A percentile compares a stretch with the other conserved stretches of the same genome.
Conservation (phyloP, 257 asterid genomes). For the Perilla frutescens region DNA sequence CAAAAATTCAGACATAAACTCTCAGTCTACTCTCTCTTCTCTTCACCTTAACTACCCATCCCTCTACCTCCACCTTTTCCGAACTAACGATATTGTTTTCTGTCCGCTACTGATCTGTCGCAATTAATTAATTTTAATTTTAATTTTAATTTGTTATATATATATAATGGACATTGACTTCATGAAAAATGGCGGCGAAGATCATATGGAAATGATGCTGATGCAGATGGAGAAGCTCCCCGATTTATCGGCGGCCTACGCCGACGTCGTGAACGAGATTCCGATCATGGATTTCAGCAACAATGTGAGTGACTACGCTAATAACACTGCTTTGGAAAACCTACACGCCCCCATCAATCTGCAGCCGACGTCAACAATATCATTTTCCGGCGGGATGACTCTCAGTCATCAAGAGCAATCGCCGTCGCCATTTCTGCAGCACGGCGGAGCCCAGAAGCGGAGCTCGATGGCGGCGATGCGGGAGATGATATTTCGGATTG, state of each 20-base stretch:
- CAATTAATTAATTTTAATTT: too few relatives aligned
- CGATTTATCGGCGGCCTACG: conserved; percentile 44
- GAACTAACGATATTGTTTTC: not conserved
- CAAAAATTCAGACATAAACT: conserved; percentile 65
- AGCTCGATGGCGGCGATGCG: conserved; percentile 89
- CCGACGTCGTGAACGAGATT: conserved; percentile 34
- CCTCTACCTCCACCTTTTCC: conserved; percentile 27
- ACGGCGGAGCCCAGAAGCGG: conserved; percentile 46
- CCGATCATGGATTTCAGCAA: conserved; percentile 47
- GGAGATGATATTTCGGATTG: conserved; percentile 87
- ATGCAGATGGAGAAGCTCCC: conserved; percentile 86
- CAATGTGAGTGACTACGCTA: not conserved
- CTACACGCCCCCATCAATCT: conserved; percentile 27
- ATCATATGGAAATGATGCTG: conserved; percentile 85
- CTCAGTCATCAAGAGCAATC: conserved; percentile 28
- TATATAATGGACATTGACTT: conserved; percentile 62
- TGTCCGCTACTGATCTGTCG: too few relatives aligned
- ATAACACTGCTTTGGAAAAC: not conserved
- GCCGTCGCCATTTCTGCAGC: conserved; percentile 22
- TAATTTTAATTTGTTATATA: too few relatives aligned
- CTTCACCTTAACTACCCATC: conserved; percentile 47
- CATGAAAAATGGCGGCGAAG: conserved; percentile 64
- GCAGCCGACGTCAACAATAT: conserved; percentile 44
- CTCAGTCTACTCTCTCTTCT: conserved; percentile 58
- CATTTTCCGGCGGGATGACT: conserved; percentile 39